Base-by-base conservation (phyloP, 257 asterid species). In the Eucommia ulmoides region DNA sequence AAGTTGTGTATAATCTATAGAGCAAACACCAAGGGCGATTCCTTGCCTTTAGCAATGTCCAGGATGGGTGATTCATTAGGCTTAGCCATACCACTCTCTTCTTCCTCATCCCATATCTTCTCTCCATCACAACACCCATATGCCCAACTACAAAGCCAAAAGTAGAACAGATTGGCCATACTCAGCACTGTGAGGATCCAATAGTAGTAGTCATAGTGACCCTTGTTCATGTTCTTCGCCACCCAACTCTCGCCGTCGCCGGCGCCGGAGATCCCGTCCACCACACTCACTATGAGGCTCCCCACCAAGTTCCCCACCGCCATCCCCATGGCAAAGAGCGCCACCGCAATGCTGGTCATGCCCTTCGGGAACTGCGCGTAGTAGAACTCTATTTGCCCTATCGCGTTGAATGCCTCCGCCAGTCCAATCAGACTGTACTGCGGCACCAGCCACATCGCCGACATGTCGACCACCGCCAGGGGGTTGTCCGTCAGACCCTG, bases 391-490 rank as follows among this genome's bases (percentile, higher is more conserved):
- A 57, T 52, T 42, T 53, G 65, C 19, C 56, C 65, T 19, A 64
- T 45, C 18, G 56, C 24, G 18, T 52, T 15, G 6, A 54, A 23
- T 5, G 60, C 65, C 23, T 64, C 61, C 17, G 65, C 70, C 18
- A 58, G 29, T 45, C 70, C 65, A 0, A 41, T 24, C 3, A 53
- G 38, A 22, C 15, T 49, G 45, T 44, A 20, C 0, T 52, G 61
- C 15, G 65, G 70, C 20, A 58, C 53, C 8, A 65, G 14, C 70
- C 65, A 65, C 61, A 64, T n/a, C 2, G 61, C 65, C 9, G 65
- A 64, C 65, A 64, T 38, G 51, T 24, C 19, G 50, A 56, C 45
- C 25, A 55, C 35, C 12, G 50, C 23, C 7, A 15, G 17, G 1
- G 55, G 59, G 18, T 63, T 55, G 20, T 33, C 59, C 58, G 33